phyloP scores from a whole-genome alignment of 495 filamentous ascomycete genomes.

The Neurospora sp. region DNA sequence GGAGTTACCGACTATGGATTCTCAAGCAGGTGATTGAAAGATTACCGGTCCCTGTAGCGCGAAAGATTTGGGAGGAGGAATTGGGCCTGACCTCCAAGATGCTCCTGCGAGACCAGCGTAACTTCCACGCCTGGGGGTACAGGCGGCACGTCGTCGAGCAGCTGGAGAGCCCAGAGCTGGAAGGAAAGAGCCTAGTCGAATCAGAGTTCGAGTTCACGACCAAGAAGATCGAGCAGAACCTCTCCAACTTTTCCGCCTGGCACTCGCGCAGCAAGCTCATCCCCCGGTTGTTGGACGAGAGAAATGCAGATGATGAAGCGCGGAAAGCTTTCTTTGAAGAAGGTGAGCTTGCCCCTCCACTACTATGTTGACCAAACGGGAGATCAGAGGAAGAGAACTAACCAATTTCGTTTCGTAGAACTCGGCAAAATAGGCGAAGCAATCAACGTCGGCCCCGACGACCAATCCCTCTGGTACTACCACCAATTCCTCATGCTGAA shows the following conservation, averaged over 20 bases:
- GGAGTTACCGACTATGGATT: conserved; percentile 92
- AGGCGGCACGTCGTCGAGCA: conserved; percentile 60
- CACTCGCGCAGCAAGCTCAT: conserved; percentile 81
- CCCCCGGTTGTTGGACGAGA: conserved; percentile 58
- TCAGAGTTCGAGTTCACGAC: conserved; percentile 83
- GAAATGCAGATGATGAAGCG: conserved; percentile 48
- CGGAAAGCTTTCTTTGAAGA: conserved; percentile 61
- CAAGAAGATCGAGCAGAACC: conserved; percentile 67
- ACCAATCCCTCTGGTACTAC: conserved; percentile 95
- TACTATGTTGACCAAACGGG: not conserved
- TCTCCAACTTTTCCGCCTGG: conserved; percentile 97
- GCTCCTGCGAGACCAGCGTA: conserved; percentile 74
- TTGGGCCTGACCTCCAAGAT: conserved; percentile 74
- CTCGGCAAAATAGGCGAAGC: conserved; percentile 63
- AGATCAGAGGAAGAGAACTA: not conserved
- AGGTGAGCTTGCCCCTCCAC: conserved; percentile 35
- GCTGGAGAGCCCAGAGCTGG: conserved; percentile 49
- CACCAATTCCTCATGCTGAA: conserved; percentile 72
- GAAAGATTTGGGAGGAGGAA: conserved; percentile 71
- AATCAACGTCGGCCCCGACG: conserved; percentile 75
- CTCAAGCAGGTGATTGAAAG: conserved; percentile 57
- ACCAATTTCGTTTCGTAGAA: conserved; percentile 36
- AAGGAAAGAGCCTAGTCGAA: conserved; percentile 54
- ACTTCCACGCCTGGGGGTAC: conserved; percentile 98
- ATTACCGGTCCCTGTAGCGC: conserved; percentile 43